phyloP scores from a whole-genome alignment of 805 yeast species.

The Kurtzmaniella cleridarum region DNA sequence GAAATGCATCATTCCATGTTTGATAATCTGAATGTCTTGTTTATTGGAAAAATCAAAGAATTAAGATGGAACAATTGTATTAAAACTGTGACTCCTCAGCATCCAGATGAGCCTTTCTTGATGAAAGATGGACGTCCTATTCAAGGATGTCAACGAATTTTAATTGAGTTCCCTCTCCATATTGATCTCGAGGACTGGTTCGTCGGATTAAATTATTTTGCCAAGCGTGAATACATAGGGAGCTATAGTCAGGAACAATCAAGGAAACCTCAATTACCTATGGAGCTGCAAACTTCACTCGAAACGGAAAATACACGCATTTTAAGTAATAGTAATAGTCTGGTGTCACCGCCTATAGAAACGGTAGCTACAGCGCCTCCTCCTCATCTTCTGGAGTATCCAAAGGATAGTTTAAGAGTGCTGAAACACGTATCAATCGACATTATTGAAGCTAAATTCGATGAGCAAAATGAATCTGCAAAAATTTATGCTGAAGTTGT shows the following conservation, averaged over 20 bases:
- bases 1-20: slow-evolving; percentile 59
- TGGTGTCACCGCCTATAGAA: neutral
- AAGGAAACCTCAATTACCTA: neutral
- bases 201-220: slow-evolving; percentile 60
- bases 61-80: slow-evolving; percentile 42
- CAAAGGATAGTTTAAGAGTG: slow-evolving; percentile 41
- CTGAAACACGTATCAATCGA: slow-evolving; percentile 51
- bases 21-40: slow-evolving; percentile 53
- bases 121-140: slow-evolving; percentile 28
- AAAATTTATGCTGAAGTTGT: slow-evolving; percentile 63
- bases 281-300: slow-evolving; percentile 1
- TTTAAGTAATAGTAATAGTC: neutral
- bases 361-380: slow-evolving; percentile 1
- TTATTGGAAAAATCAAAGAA: slow-evolving; percentile 51
- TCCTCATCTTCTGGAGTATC: slow-evolving; percentile 11
- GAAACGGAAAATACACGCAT: neutral
- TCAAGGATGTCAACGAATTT: slow-evolving; percentile 35
- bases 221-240: slow-evolving; percentile 52
- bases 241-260: slow-evolving; percentile 9
- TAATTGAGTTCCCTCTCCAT: slow-evolving; percentile 59
- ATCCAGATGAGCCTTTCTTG: slow-evolving; percentile 21
- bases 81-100: slow-evolving; percentile 19
- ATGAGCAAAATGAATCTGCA: slow-evolving; percentile 14
- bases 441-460: slow-evolving; percentile 61
- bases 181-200: slow-evolving; percentile 76